Conservation (phyloP, 257 asterid genomes). For the Oldenlandia corymbosa region DNA sequence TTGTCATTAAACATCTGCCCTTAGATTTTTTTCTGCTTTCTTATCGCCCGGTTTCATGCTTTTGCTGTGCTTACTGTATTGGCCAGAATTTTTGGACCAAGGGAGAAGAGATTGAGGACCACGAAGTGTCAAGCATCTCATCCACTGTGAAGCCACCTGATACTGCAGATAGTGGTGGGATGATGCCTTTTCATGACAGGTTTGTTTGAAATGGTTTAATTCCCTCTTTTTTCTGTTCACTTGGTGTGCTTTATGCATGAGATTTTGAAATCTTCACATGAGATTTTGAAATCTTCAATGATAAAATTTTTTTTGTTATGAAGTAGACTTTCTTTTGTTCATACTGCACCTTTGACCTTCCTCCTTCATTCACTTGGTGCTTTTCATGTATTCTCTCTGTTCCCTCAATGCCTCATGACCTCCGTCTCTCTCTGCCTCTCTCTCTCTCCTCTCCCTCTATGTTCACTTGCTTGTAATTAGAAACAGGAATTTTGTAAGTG, state of each 20-base stretch:
- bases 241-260: not conserved
- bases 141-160: constrained; percentile 24
- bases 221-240: not conserved
- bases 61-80: constrained; percentile 7
- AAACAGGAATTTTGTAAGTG: constrained; percentile 56
- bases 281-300: not conserved
- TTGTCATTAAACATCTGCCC: no score
- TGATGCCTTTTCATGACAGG: constrained; percentile 36
- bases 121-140: constrained; percentile 38
- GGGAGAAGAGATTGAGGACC: constrained; percentile 52
- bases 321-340: not conserved
- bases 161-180: constrained; percentile 29
- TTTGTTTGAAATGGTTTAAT: constrained; percentile 13
- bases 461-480: constrained; percentile 29
- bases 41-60: constrained; percentile 9
- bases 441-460: constrained; percentile 15
- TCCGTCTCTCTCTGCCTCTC: constrained; percentile 8
- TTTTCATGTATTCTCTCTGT: not conserved
- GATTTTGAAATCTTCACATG: not conserved
- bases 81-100: constrained; percentile 49
- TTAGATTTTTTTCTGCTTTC: not conserved
- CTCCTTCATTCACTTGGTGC: constrained; percentile 9
- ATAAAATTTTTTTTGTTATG: no score
- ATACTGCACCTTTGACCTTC: constrained; percentile 11
- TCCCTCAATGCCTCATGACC: no score